phyloP scores from a whole-genome alignment of 2,329 filamentous ascomycete genomes.

The Fusarium pilosicola region DNA sequence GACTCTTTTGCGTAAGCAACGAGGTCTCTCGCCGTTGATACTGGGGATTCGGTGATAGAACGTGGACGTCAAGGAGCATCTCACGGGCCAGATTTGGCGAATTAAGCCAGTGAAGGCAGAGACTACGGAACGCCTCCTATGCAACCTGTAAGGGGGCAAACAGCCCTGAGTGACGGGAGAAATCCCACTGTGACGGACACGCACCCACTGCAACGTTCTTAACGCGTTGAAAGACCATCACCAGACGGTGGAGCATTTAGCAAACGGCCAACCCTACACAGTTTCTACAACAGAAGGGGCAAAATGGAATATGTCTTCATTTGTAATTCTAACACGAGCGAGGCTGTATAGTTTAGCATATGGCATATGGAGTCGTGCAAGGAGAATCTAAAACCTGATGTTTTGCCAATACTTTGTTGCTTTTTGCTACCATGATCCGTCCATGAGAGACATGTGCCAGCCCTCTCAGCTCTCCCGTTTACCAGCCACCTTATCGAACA shows the following conservation, averaged over 20 bases:
- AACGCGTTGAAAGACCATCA: not conserved
- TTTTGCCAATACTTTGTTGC: constrained; percentile 18
- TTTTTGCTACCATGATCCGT: not conserved
- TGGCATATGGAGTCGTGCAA: constrained; percentile 34
- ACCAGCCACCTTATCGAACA: constrained; percentile 10
- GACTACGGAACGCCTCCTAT: constrained; percentile 22
- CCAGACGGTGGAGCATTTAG: constrained; percentile 19
- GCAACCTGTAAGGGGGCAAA: constrained; percentile 43
- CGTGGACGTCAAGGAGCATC: constrained; percentile 14
- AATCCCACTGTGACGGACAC: constrained; percentile 23
- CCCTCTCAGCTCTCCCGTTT: not conserved
- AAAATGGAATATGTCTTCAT: not conserved
- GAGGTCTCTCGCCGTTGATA: not conserved
- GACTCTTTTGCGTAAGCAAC: constrained; percentile 9
- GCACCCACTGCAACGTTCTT: not conserved
- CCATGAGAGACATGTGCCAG: not conserved
- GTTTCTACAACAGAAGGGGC: constrained; percentile 10
- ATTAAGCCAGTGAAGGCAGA: constrained; percentile 14
- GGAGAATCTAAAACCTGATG: constrained; percentile 24
- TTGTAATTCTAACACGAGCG: constrained; percentile 29
- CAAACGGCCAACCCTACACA: constrained; percentile 8
- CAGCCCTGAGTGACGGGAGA: constrained; percentile 15
- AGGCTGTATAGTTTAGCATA: constrained; percentile 39
- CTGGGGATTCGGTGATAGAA: constrained; percentile 2
- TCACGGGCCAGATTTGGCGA: constrained; percentile 2